Base-by-base conservation (phyloP, 805 yeast genomes). In the Barnettozyma sucrosica region DNA sequence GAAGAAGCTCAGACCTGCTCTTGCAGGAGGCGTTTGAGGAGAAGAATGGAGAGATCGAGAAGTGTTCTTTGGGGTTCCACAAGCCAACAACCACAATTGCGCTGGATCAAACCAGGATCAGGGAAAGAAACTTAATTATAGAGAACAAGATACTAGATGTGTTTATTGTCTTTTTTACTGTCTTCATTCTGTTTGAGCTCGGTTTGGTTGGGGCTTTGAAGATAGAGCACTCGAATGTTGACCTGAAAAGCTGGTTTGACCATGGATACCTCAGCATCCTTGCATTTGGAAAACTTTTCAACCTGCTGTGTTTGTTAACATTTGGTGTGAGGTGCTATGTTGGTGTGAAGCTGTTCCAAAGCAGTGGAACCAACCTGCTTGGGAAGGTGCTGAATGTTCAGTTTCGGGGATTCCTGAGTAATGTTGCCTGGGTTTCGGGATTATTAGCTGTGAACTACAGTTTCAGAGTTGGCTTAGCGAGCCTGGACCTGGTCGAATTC, bases 1-100 rank as follows among this genome's bases (percentile, higher is more conserved):
- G 48, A 39, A 45, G 48, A 34, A 45, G 40, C 40, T 45, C 48
- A 8, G 48, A 45, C 19, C 26, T 25, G 10, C 34, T 19, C 7
- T 14, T 45, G 23, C 36, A 41, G 16, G 37, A 45, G 28, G 43
- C 43, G 3, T 13, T 45, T 2, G 26, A 16, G 16, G 30, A 24
- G 26, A 45, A 32, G 18, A 25, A 19, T 13, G 44, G 32, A n/a
- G 21, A 38, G 7, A 9, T 45, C 7, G 16, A 32, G 16, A 11
- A 18, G 34, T 33, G 28, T 23, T 32, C 24, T 5, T 30, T 39
- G 7, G 36, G 14, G 25, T 28, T 45, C 24, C 38, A 44, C 33
- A 30, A n/a, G n/a, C 47, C 47, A 10, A n/a, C 20, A 19, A 37
- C 16, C 7, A 37, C 18, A 10, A n/a, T 21, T 37, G 28, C 28